Evolutionary conservation across 2,329 filamentous ascomycete genomes (phyloP).

Genomic region (Beauveria medogensis): DNA sequence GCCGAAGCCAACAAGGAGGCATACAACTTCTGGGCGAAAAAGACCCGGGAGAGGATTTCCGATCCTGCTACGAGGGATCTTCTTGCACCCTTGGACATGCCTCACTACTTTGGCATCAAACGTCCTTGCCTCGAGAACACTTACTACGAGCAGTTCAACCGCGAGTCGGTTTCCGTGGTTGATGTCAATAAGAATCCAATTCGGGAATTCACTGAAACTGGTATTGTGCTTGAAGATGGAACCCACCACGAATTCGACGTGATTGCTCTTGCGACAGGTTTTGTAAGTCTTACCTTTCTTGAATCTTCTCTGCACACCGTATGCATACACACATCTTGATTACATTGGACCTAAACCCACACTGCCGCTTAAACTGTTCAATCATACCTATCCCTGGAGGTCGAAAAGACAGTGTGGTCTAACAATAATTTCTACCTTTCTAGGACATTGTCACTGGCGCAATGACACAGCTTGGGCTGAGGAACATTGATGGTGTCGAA

Average conservation of each 20-base stretch:
- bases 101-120: conserved; percentile 39
- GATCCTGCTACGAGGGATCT: conserved; percentile 36
- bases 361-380: too few relatives aligned
- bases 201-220: conserved; percentile 27
- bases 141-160: conserved; percentile 39
- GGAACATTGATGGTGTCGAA: conserved; percentile 25
- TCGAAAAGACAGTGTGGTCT: neutral
- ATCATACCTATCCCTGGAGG: neutral
- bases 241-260: conserved; percentile 27
- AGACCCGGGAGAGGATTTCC: conserved; percentile 33
- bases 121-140: conserved; percentile 36
- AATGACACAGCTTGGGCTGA: conserved; percentile 19
- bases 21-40: conserved; percentile 42
- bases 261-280: conserved; percentile 27
- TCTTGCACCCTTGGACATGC: conserved; percentile 37
- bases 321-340: too few relatives aligned
- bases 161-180: conserved; percentile 20
- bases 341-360: too few relatives aligned
- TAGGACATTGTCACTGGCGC: conserved; percentile 16
- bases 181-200: conserved; percentile 36
- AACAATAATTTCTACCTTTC: conserved; percentile 3
- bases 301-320: neutral
- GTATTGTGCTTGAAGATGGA: conserved; percentile 30
- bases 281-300: conserved; percentile 18
- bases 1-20: conserved; percentile 33